Evolutionary conservation across 225 moss, liverwort and hornwort species (phyloP).

Genomic region (Bryoerythrophyllum caledonicum): DNA sequence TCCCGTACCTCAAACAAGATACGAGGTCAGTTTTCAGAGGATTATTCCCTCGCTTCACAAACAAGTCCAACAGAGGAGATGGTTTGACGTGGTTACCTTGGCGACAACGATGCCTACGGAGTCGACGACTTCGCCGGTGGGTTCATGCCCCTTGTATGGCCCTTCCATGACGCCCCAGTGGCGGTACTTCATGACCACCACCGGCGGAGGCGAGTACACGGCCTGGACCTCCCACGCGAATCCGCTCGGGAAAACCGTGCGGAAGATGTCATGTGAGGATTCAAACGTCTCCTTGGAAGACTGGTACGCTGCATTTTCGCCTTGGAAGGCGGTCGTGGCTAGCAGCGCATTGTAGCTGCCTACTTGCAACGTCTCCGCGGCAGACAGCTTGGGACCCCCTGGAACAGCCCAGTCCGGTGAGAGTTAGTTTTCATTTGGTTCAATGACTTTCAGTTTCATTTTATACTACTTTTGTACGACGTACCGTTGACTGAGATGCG

Average conservation of each 20-base stretch:
- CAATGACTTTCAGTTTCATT: too few relatives aligned
- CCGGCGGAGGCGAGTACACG: constrained; percentile 81
- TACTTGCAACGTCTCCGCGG: constrained; percentile 51
- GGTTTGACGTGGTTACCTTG: constrained; percentile 36
- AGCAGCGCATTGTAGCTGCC: constrained; percentile 83
- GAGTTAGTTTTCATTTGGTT: too few relatives aligned
- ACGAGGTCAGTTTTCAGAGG: too few relatives aligned
- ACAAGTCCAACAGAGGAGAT: too few relatives aligned
- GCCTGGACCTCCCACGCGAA: constrained; percentile 85
- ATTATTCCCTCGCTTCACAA: too few relatives aligned
- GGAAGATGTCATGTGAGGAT: constrained; percentile 81
- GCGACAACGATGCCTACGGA: constrained; percentile 63
- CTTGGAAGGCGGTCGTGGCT: constrained; percentile 44
- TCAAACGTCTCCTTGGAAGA: constrained; percentile 63
- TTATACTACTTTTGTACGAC: too few relatives aligned
- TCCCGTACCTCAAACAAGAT: too few relatives aligned
- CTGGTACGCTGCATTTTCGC: constrained; percentile 53
- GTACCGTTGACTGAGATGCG: constrained; percentile 71
- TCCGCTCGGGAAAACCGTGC: constrained; percentile 58
- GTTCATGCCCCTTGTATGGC: constrained; percentile 53
- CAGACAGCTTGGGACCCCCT: constrained; percentile 64
- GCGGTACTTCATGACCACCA: constrained; percentile 72
- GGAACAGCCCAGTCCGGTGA: neutral
- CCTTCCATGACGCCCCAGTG: constrained; percentile 73
- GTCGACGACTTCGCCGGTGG: constrained; percentile 50